Percentiles rank a stretch among this genome's conserved stretches.
phyloP scores from a whole-genome alignment of 179 eudicot genomes.

The Patellifolia procumbens region DNA sequence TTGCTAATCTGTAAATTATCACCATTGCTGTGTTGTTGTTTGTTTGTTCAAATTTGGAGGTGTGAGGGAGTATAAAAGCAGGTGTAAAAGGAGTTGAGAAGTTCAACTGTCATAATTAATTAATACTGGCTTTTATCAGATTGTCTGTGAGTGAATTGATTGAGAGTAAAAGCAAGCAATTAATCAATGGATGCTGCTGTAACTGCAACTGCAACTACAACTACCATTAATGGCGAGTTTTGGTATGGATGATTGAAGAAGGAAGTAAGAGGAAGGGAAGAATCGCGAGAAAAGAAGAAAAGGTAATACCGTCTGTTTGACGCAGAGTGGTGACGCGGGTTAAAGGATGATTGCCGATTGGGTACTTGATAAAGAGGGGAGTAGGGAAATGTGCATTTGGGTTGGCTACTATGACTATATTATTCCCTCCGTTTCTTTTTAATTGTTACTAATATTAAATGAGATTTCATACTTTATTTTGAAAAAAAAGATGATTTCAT shows the following conservation, averaged over 20 bases:
- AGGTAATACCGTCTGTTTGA: constrained; percentile 5
- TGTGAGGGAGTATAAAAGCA: constrained; percentile 5
- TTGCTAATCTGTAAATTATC: neutral
- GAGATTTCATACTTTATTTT: neutral
- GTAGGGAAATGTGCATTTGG: neutral
- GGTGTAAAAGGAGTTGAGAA: constrained; percentile 26
- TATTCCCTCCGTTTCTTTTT: no score
- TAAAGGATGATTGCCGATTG: neutral
- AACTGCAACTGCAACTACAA: neutral
- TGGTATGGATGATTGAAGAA: neutral
- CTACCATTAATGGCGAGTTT: neutral
- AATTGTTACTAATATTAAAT: neutral
- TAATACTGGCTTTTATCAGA: constrained; percentile 4
- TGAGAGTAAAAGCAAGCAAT: neutral
- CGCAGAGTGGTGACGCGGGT: constrained; percentile 8
- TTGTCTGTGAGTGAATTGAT: constrained; percentile 4
- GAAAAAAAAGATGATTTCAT: no score
- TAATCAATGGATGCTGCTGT: neutral
- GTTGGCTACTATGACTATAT: neutral
- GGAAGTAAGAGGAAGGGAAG: neutral
- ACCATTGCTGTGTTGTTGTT: no score
- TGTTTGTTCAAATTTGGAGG: neutral
- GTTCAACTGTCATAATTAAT: constrained; percentile 30
- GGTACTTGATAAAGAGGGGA: neutral
- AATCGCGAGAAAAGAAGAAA: neutral